Conservation (phyloP, 805 yeast genomes). For the Limtongozyma cylindracea region DNA sequence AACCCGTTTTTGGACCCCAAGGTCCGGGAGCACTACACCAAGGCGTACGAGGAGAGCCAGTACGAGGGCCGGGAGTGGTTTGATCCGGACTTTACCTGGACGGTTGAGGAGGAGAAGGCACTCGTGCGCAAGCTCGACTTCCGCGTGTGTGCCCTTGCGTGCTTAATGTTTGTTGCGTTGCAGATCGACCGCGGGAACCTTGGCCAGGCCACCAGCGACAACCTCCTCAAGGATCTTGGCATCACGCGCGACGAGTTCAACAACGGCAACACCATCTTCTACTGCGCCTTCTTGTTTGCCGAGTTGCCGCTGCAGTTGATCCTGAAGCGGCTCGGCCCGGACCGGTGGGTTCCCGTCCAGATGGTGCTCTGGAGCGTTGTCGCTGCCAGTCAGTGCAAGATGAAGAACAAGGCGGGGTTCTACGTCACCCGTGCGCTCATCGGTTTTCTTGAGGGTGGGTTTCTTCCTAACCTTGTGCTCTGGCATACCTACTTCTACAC, state of each 20-base stretch:
- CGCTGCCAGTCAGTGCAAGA: not conserved
- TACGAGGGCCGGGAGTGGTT: not conserved
- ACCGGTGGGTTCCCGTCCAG: not conserved
- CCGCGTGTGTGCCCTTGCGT: not conserved
- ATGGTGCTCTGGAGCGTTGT: not conserved
- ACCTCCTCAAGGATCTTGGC: not conserved
- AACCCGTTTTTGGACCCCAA: not conserved
- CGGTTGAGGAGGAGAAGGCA: not conserved
- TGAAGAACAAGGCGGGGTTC: no score
- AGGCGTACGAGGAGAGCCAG: not conserved
- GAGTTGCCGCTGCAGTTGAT: not conserved
- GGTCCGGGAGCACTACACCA: not conserved
- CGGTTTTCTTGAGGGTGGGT: not conserved
- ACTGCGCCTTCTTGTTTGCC: not conserved
- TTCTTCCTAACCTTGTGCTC: constrained; percentile 1
- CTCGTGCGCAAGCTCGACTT: not conserved
- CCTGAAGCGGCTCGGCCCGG: not conserved
- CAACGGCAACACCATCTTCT: not conserved
- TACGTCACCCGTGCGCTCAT: not conserved
- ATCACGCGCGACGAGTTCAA: not conserved
- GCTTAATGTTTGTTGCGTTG: not conserved
- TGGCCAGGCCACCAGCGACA: no score
- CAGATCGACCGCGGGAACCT: not conserved
- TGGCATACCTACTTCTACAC: constrained; percentile 50
- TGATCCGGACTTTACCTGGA: not conserved